Base-by-base conservation (phyloP, 2,329 filamentous ascomycete species). In the Malbranchea zuffiana region DNA sequence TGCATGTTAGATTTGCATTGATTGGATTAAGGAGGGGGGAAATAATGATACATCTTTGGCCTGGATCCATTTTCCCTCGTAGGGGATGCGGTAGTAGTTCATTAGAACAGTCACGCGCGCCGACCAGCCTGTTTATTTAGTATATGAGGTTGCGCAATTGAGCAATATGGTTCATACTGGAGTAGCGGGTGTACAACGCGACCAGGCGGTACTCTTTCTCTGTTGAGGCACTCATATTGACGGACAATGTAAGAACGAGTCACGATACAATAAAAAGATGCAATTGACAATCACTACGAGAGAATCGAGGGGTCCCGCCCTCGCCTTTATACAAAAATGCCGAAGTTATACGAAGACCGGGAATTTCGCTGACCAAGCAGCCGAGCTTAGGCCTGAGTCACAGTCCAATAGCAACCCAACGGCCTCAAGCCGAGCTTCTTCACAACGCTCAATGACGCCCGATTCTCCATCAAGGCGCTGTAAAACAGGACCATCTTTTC, bases 11-110 rank as follows among this genome's bases (percentile, higher is more conserved):
- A n/a, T n/a, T n/a, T n/a, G n/a, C n/a, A n/a, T n/a, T n/a, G n/a
- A n/a, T 7, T 25, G 23, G 23, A 7, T 25, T 6, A 12, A 10
- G 18, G 7, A 7, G 13, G 6, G 13, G 13, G 12, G 15, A 10
- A 12, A 12, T 17, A 23, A n/a, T 4, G 13, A 7, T 17, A 21
- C 23, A 7, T 25, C 23, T 19, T 27, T 16, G 11, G 12, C 13
- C 5, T 32, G 19, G 24, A 11, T 47, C 56, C 54, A 30, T 56
- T 49, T n/a, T 46, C 33, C 32, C 0, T 48, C 49, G 37, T 58
- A 46, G 3, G 50, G 50, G 16, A 59, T 57, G 10, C 50, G 37
- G 37, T 58, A 59, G 42, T 58, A 59, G 34, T 59, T 52, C 23
- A 59, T 37, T 6, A 59, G 46, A 3, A 50, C 46, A 24, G 54